These are phyloP conservation scores for Amaranthus hypochondriacus DNA, from an alignment of 148 eudicot genomes.

Conservation along the genomic window DNA sequence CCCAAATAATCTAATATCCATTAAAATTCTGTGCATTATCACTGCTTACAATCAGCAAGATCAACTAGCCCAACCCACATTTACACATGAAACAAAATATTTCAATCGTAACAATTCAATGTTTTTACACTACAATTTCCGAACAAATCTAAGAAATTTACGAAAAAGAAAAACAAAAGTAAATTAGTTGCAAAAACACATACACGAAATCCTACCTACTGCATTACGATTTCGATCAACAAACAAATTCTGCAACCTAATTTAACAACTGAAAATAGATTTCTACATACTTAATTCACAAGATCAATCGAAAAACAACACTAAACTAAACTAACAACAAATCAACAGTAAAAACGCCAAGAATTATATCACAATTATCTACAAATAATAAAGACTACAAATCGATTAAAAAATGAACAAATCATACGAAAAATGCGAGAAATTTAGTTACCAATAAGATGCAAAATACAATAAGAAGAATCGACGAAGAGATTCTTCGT, in stretches of 20 bases:
- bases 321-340: not conserved
- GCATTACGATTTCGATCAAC: not conserved
- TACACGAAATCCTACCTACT: not conserved
- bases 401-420: not conserved
- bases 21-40: not conserved
- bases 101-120: not conserved
- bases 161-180: not conserved
- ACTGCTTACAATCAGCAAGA: constrained; percentile 6
- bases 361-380: not conserved
- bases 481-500: constrained; percentile 17
- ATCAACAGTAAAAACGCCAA: not conserved
- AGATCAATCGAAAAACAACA: not conserved
- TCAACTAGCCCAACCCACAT: not conserved
- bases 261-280: not conserved
- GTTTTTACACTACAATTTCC: not conserved
- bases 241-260: not conserved
- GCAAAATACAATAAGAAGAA: constrained; percentile 12
- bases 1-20: too few relatives aligned
- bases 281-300: not conserved
- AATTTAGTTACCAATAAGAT: constrained; percentile 17
- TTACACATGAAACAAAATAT: not conserved
- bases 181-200: not conserved
- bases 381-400: not conserved
- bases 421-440: not conserved
- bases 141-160: not conserved